phyloP scores from a whole-genome alignment of 1,139 yeast species.

The Nakaseomyces glabratus region DNA sequence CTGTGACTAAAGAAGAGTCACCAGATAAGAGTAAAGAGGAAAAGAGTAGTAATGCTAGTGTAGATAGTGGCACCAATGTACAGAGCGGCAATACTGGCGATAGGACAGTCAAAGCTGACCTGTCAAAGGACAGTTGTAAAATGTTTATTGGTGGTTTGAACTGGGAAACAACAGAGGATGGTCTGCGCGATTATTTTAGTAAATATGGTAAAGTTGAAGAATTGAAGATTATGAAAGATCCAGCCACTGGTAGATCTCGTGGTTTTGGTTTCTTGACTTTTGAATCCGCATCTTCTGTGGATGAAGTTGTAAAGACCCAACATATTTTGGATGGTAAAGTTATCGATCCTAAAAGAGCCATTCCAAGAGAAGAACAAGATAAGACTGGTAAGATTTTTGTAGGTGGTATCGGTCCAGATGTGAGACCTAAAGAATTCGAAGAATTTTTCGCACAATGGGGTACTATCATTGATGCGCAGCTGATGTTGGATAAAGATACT shows the following conservation, averaged over 20 bases:
- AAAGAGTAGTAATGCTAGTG: slow-evolving; percentile 11
- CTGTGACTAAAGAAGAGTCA: slow-evolving; percentile 1
- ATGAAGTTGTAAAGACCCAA: slow-evolving; percentile 76
- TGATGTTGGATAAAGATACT: slow-evolving; percentile 96
- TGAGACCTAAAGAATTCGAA: slow-evolving; percentile 84
- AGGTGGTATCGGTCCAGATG: slow-evolving; percentile 96
- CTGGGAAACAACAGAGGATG: slow-evolving; percentile 95
- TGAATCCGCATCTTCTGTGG: slow-evolving; percentile 72
- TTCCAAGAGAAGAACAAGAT: slow-evolving; percentile 96
- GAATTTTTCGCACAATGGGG: slow-evolving; percentile 86
- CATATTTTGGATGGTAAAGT: slow-evolving; percentile 93
- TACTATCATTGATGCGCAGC: slow-evolving; percentile 88
- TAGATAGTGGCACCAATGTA: slow-evolving; percentile 13
- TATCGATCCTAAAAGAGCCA: slow-evolving; percentile 96
- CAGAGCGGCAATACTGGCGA: slow-evolving; percentile 1
- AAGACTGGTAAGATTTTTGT: slow-evolving; percentile 95
- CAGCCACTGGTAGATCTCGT: slow-evolving; percentile 81
- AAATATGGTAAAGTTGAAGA: slow-evolving; percentile 88
- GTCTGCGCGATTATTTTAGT: slow-evolving; percentile 68
- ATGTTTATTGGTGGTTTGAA: slow-evolving; percentile 97
- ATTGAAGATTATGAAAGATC: slow-evolving; percentile 90
- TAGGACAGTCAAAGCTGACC: slow-evolving; percentile 32
- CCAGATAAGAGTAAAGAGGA: background rate
- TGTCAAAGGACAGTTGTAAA: slow-evolving; percentile 59
- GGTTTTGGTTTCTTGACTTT: slow-evolving; percentile 96